Base-by-base conservation (phyloP, 2,329 filamentous ascomycete genomes). In the Hypoxylon sp. region DNA sequence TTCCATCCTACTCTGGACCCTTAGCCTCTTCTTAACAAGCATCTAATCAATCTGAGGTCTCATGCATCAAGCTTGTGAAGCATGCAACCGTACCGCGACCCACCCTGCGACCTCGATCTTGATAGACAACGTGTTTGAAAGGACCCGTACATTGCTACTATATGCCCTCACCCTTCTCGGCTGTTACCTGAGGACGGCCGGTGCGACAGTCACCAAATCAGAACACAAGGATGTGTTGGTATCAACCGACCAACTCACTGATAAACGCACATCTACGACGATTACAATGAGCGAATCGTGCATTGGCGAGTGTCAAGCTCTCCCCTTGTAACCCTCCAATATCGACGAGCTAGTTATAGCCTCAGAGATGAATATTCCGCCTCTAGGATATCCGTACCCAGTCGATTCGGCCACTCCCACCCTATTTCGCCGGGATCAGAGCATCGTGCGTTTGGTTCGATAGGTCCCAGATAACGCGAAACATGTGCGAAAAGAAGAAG, bases 231-330 rank as follows among this genome's bases (percentile, higher is more conserved):
- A 51, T 42, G 47, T 16, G 31, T 27, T n/a, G 32, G 30, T 47
- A 47, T 44, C 27, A 36, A 30, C 4, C 50, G 4, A 38, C 50
- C 37, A 43, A 30, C 41, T 38, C 38, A 20, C 42, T n/a, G n/a
- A n/a, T n/a, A n/a, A 27, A 26, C 40, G 41, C 21, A 25, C 21
- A 25, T 5, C 21, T 25, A 44, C 35, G 27, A 46, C 13, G 21
- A 57, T 57, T 49, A 57, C 13, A 17, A 54, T 57, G 50, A 57
- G 17, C 46, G 17, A 57, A 54, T 54, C 34, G 37, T 55, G 51
- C 46, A 51, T 51, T 29, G 19, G 20, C 26, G 19, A 51, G 9
- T 26, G 11, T 25, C 41, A 30, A 27, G 13, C 13, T 54, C 30
- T 47, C 13, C 23, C 29, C 38, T 13, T 47, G 44, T 19, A 35